Percentiles rank a stretch among this genome's conserved stretches.
These are phyloP conservation scores for Arthroderma sp. DNA, from an alignment of 2,329 filamentous ascomycete species.

Conservation along the genomic window DNA sequence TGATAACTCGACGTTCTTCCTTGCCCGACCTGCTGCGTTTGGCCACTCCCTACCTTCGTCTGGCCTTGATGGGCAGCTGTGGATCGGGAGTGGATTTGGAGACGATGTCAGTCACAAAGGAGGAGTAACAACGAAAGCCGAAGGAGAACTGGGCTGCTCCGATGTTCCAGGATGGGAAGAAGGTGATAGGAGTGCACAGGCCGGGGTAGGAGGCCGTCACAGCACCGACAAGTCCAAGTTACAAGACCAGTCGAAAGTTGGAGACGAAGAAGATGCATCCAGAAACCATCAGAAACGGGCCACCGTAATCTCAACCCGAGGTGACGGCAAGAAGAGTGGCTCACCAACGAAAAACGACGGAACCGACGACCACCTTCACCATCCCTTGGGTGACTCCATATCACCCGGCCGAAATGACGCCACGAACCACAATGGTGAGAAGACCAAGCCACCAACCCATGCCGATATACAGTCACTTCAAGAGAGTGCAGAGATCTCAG, in stretches of 20 bases:
- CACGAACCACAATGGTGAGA: slow-evolving; percentile 25
- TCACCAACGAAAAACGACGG: slow-evolving; percentile 43
- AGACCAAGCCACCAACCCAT: slow-evolving; percentile 40
- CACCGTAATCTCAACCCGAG: neutral
- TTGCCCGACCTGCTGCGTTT: slow-evolving; percentile 85
- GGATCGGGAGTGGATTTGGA: slow-evolving; percentile 85
- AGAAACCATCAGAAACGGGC: neutral
- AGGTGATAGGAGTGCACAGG: slow-evolving; percentile 1
- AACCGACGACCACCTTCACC: slow-evolving; percentile 73
- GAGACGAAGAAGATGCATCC: neutral
- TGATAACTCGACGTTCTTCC: slow-evolving; percentile 95
- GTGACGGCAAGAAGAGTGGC: neutral
- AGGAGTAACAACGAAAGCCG: slow-evolving; percentile 41
- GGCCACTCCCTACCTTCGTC: slow-evolving; percentile 63
- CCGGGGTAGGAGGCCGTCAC: neutral
- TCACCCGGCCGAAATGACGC: slow-evolving; percentile 26
- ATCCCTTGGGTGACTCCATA: slow-evolving; percentile 36
- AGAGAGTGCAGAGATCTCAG: slow-evolving; percentile 81
- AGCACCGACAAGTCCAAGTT: slow-evolving; percentile 1
- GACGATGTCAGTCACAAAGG: slow-evolving; percentile 59
- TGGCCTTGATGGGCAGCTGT: slow-evolving; percentile 78
- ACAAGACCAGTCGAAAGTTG: neutral
- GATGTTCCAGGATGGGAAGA: slow-evolving; percentile 84
- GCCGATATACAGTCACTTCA: slow-evolving; percentile 87
- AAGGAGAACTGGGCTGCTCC: slow-evolving; percentile 86